These are phyloP conservation scores for Cladochytrium replicatum DNA, from an alignment of 192 early-diverging fungal genomes.

Conservation along the genomic window DNA sequence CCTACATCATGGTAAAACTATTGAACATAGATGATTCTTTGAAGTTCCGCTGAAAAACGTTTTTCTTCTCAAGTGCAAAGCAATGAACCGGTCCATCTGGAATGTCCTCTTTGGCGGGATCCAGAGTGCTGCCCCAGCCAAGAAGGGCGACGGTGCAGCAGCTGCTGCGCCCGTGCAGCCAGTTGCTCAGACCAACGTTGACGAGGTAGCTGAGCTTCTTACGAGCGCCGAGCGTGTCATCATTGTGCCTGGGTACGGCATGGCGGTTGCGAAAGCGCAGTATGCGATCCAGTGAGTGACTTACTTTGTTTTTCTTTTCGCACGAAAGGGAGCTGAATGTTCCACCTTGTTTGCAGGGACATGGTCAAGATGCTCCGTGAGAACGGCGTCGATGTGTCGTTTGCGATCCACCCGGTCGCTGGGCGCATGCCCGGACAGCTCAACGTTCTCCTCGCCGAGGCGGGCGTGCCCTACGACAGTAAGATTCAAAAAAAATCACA, in stretches of 20 bases:
- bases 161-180: conserved; percentile 1
- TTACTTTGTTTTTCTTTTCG: no score
- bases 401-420: conserved; percentile 31
- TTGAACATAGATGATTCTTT: conserved; percentile 2
- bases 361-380: conserved; percentile 17
- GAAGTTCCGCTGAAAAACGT: not conserved
- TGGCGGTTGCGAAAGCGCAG: conserved; percentile 30
- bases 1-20: conserved; percentile 26
- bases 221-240: conserved; percentile 20
- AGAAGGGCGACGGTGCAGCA: not conserved
- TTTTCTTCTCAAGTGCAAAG: conserved; percentile 19
- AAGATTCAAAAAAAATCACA: no score
- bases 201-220: conserved; percentile 13
- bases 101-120: conserved; percentile 23
- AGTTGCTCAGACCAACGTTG: conserved; percentile 13
- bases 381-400: conserved; percentile 21
- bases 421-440: conserved; percentile 30
- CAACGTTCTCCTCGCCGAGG: conserved; percentile 25
- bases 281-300: no score
- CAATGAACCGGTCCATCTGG: conserved; percentile 27
- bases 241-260: conserved; percentile 28
- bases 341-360: no score
- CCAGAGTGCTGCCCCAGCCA: conserved; percentile 5
- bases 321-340: no score
- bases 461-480: conserved; percentile 27